Evolutionary conservation across 2,329 filamentous ascomycete genomes (phyloP).

Genomic region (Cytospora piceae): DNA sequence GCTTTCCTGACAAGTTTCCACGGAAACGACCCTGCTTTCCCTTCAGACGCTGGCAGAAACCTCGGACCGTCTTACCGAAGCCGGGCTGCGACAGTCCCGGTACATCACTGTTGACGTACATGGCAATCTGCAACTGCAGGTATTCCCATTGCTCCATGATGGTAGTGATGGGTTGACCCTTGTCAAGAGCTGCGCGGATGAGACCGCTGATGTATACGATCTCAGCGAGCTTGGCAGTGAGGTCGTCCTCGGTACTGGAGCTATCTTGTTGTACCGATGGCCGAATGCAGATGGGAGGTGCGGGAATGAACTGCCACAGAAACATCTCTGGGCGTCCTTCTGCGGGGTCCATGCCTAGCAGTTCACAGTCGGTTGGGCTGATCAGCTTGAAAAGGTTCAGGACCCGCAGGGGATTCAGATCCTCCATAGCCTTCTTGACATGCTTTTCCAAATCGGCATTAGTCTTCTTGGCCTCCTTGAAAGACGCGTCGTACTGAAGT

Average conservation of each 20-base stretch:
- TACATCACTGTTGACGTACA: conserved; percentile 97
- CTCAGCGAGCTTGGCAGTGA: conserved; percentile 95
- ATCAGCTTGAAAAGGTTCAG: conserved; percentile 92
- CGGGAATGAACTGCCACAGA: conserved; percentile 94
- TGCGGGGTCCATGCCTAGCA: conserved; percentile 83
- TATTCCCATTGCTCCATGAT: conserved; percentile 99
- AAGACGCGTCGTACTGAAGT: conserved; percentile 82
- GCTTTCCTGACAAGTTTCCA: conserved; percentile 95
- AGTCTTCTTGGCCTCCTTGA: conserved; percentile 74
- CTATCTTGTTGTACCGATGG: conserved; percentile 93
- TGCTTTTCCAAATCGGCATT: conserved; percentile 89
- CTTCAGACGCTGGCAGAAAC: conserved; percentile 93
- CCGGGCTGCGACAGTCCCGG: conserved; percentile 89
- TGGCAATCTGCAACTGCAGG: conserved; percentile 89
- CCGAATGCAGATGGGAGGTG: conserved; percentile 90
- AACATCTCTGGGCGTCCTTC: conserved; percentile 95
- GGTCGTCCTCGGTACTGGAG: conserved; percentile 92
- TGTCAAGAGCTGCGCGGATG: conserved; percentile 79
- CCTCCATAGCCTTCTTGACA: conserved; percentile 88
- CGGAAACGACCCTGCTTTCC: conserved; percentile 97
- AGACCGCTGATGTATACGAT: conserved; percentile 92
- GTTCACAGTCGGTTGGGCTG: conserved; percentile 81
- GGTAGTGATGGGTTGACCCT: conserved; percentile 82
- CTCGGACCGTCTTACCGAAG: conserved; percentile 85
- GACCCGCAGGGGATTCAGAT: conserved; percentile 86